These are phyloP conservation scores for Piper longum DNA, from an alignment of 164 flowering plant species.

Conservation along the genomic window DNA sequence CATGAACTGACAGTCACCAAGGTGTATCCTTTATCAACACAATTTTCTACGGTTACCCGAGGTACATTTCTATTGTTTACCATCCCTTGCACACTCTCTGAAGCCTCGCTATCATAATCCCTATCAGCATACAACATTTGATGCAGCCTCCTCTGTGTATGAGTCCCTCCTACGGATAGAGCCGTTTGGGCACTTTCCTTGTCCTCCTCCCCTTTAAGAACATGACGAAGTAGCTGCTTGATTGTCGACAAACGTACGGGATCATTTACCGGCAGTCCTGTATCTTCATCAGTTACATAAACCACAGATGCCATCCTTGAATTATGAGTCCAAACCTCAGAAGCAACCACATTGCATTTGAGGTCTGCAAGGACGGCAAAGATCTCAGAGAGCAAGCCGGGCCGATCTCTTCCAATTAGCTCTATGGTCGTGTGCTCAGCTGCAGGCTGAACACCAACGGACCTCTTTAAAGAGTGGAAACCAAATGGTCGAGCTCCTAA, in stretches of 20 bases:
- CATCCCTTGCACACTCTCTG: slow-evolving; percentile 4
- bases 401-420: slow-evolving; percentile 37
- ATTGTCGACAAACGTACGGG: slow-evolving; percentile 19
- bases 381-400: slow-evolving; percentile 47
- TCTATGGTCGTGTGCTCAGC: slow-evolving; percentile 36
- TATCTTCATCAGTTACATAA: slow-evolving; percentile 25
- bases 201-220: slow-evolving; percentile 21
- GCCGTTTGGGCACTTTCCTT: slow-evolving; percentile 12
- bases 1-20: slow-evolving; percentile 23
- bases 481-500: slow-evolving; percentile 21
- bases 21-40: slow-evolving; percentile 26
- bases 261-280: slow-evolving; percentile 28
- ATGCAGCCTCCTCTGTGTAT: slow-evolving; percentile 35
- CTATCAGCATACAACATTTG: slow-evolving; percentile 46
- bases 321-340: slow-evolving; percentile 59
- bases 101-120: slow-evolving; percentile 13
- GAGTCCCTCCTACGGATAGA: slow-evolving; percentile 13
- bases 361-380: slow-evolving; percentile 41
- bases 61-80: slow-evolving; percentile 7
- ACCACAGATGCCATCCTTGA: slow-evolving; percentile 34
- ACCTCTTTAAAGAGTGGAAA: slow-evolving; percentile 12
- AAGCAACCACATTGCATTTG: slow-evolving; percentile 32
- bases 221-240: slow-evolving; percentile 23
- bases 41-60: slow-evolving; percentile 21
- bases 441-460: slow-evolving; percentile 30